These are phyloP conservation scores for Brassica cretica DNA, from an alignment of 345 rosid species.

Conservation along the genomic window DNA sequence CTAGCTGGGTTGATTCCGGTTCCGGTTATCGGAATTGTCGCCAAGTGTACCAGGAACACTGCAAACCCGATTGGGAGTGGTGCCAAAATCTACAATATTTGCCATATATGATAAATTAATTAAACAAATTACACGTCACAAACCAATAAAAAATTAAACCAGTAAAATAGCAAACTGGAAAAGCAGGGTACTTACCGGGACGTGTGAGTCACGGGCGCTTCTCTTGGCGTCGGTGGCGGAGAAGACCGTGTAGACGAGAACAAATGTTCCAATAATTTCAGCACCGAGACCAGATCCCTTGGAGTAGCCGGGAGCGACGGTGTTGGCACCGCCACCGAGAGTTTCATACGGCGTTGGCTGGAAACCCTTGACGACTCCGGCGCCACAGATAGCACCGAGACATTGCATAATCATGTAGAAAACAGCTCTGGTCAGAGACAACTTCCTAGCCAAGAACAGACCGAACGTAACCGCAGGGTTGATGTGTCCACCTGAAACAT, in stretches of 20 bases:
- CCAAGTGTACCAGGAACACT: slow-evolving; percentile 53
- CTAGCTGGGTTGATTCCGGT: slow-evolving; percentile 4
- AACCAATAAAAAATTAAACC: no score
- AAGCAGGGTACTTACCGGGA: slow-evolving; percentile 32
- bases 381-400: background rate
- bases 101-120: background rate
- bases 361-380: background rate
- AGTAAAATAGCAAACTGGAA: no score
- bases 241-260: background rate
- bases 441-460: background rate
- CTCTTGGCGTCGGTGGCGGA: slow-evolving; percentile 51
- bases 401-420: background rate
- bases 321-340: background rate
- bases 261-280: background rate
- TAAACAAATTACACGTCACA: background rate
- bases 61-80: slow-evolving; percentile 57
- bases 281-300: background rate
- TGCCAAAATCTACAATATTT: slow-evolving; percentile 45
- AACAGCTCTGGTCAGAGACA: background rate
- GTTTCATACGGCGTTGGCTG: background rate
- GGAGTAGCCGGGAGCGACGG: background rate
- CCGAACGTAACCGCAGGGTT: slow-evolving; percentile 14
- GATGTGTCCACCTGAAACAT: slow-evolving; percentile 46
- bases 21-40: slow-evolving; percentile 46
- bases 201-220: slow-evolving; percentile 56